Percentiles rank a stretch among this genome's conserved stretches.
phyloP scores from a whole-genome alignment of 805 yeast species.

The Komagataella ulmi region DNA sequence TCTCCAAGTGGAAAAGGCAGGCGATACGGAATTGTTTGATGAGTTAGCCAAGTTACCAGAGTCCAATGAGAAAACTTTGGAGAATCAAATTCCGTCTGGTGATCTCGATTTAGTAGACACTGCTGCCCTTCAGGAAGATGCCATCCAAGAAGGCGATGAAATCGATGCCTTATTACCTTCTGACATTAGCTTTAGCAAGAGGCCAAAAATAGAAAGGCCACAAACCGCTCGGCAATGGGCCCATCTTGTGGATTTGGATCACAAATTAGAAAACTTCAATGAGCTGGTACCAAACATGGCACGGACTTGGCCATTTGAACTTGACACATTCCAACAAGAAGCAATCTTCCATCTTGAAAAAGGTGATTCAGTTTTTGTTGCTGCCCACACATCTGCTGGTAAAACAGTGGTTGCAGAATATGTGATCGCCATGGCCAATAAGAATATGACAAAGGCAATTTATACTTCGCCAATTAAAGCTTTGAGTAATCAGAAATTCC shows the following conservation, averaged over 20 bases:
- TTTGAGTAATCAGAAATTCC: conserved; percentile 74
- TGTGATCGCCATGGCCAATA: conserved; percentile 91
- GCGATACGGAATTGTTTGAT: conserved; percentile 2
- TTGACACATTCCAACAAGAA: conserved; percentile 92
- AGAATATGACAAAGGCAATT: conserved; percentile 94
- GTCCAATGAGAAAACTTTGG: not conserved
- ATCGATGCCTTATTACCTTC: not conserved
- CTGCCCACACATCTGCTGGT: conserved; percentile 98
- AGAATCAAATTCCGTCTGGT: conserved; percentile 1
- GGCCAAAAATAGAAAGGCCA: conserved; percentile 1
- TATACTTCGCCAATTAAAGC: conserved; percentile 95
- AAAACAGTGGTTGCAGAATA: conserved; percentile 97
- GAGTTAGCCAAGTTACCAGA: conserved; percentile 4
- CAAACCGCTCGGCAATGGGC: conserved; percentile 62
- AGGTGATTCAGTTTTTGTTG: conserved; percentile 97
- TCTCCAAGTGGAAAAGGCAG: conserved; percentile 18
- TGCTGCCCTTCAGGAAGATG: conserved; percentile 3
- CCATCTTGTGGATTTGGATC: conserved; percentile 81
- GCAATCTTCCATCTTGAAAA: conserved; percentile 94
- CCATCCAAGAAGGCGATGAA: conserved; percentile 4
- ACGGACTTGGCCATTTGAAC: conserved; percentile 84
- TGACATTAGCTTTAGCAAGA: conserved; percentile 1
- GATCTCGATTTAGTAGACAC: conserved; percentile 5
- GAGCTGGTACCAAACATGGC: conserved; percentile 93
- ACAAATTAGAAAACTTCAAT: conserved; percentile 68